Evolutionary conservation across 345 rosid genomes (phyloP), one percentile per base, ranked within the genome.

Genomic region (Dovyalis caffra): DNA sequence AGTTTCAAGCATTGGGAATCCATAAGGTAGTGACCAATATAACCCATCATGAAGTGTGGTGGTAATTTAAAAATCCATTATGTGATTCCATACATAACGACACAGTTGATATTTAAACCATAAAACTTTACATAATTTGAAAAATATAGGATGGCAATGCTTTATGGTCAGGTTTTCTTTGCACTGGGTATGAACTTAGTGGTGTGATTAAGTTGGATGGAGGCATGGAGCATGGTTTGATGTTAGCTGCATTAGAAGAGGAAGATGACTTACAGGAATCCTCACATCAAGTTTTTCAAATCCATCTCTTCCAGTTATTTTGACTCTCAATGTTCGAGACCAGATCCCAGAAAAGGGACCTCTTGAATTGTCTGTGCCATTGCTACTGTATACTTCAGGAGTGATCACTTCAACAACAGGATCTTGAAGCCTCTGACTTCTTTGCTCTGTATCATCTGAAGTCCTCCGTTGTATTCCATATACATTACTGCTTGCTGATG

Each of bases 271-370:
- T 81, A 92, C 97, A 20, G 95, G 97, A 70, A 92, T 93, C 79
- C 92, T 91, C 66, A 91, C 89, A 73, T 90, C 98, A 53, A 91
- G 97, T 78, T 85, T 95, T 86, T 95, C 95, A 64, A 84, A 77
- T 61, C 96, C 97, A 80, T 95, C 94, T 49, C 88, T 85, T 79
- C 97, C 97, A 8, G 94, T 91, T 74, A 95, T 86, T 76, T 85
- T 95, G 73, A 95, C 77, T 82, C 97, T 90, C 84, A 95, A 61
- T 53, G 87, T 84, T 74, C 97, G 90, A 68, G 95, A 88, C 97
- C 97, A 95, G 77, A 91, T 88, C 34, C 90, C 81, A 38, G 93
- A 83, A 79, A 94, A 94, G 15, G 94, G 86, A 70, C 65, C 78
- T 86, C 89, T 87, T 53, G 96, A 83, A 70, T 86, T 79, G 82